Evolutionary conservation across 2,329 filamentous ascomycete species (phyloP), one percentile per base, ranked within the genome.

Genomic region (Rhynchosporium secalis): DNA sequence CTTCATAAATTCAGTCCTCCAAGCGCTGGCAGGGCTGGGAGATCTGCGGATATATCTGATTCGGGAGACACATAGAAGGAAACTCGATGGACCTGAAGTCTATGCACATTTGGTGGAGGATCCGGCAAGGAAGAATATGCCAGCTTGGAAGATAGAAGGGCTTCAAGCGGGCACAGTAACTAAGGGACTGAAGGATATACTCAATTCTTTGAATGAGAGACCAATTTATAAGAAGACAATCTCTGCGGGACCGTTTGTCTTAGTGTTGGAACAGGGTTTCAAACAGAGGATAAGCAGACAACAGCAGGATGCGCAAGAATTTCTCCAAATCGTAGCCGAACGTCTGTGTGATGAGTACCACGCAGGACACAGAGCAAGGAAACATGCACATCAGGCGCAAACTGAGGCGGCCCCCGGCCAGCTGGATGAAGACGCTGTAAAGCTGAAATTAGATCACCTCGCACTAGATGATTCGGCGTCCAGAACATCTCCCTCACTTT

Each of bases 241-340:
- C 60, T 92, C 91, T 15, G 92, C 94, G 3, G 84, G 86, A n/a
- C 83, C 83, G 0, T 97, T 99, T 73, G 89, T 99, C 48, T 81
- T 84, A 66, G 88, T 90, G 0, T 80, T 99, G 57, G 95, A 99
- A 78, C 80, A 81, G 36, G 92, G 94, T 0, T 99, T 97, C 73
- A 86, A 86, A 61, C 94, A 96, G 71, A 87, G 91, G 70, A 96
- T 99, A 70, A 97, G 91, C 73, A 84, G 94, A 59, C 92, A 95
- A 73, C 95, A 99, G 76, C 95, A 99, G 76, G 95, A 99, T 78
- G 95, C 95, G 10, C 95, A 99, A 73, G 95, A 99, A 75, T 97
- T 99, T 67, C 78, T 99, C 61, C 95, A 99, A 77, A 88, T 98
- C 56, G 89, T 99, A 12, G 90, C 92, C 2, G 94, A 99, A 78